phyloP scores from a whole-genome alignment of 2,329 filamentous ascomycete species.

The Geoglossum cookeanum region DNA sequence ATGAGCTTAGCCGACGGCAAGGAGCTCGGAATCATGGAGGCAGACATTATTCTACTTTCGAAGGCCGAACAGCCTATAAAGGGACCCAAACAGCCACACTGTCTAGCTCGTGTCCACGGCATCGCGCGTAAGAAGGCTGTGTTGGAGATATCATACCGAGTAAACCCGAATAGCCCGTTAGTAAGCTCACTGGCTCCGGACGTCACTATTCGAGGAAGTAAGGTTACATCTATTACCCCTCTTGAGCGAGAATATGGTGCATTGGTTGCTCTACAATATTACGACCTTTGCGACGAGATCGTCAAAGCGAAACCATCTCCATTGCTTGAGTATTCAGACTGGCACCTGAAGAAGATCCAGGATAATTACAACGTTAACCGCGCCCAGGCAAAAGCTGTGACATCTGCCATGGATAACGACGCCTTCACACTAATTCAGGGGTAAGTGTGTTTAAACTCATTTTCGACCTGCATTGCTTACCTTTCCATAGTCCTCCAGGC shows the following conservation, averaged over 20 bases:
- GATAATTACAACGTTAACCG: constrained; percentile 67
- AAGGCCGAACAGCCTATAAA: constrained; percentile 50
- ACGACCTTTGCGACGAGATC: constrained; percentile 88
- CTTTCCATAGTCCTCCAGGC: constrained; percentile 52
- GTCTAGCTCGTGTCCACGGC: constrained; percentile 66
- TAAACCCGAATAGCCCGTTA: constrained; percentile 43
- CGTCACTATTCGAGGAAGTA: constrained; percentile 51
- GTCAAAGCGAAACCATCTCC: constrained; percentile 77
- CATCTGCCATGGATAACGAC: constrained; percentile 86
- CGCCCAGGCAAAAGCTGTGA: constrained; percentile 78
- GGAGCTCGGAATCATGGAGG: constrained; percentile 57
- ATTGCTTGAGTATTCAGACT: constrained; percentile 60
- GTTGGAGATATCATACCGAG: constrained; percentile 70
- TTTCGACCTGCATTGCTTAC: constrained; percentile 15
- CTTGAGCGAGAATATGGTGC: constrained; percentile 92
- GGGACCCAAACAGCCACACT: constrained; percentile 50
- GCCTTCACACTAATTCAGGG: constrained; percentile 93
- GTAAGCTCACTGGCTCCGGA: constrained; percentile 50
- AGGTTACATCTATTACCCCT: constrained; percentile 82
- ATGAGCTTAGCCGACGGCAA: constrained; percentile 53
- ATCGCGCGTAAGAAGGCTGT: constrained; percentile 63
- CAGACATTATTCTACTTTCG: constrained; percentile 78
- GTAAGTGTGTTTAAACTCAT: constrained; percentile 23
- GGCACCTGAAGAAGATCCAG: constrained; percentile 48
- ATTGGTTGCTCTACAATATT: constrained; percentile 77